Evolutionary conservation across 768 basidiomycete species (phyloP), one percentile per base, ranked within the genome.

Genomic region (Lentinula raphanica): DNA sequence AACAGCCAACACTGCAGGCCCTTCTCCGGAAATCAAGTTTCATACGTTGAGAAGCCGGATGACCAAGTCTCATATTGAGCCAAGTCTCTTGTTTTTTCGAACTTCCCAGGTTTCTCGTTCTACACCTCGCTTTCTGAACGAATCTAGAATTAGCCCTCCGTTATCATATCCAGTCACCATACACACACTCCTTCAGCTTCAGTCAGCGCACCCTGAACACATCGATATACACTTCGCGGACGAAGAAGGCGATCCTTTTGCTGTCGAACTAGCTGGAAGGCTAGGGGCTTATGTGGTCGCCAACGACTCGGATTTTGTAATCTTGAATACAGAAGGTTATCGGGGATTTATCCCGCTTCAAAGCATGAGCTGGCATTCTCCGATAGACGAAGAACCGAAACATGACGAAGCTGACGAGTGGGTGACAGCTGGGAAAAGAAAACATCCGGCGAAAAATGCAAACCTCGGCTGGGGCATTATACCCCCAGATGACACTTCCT

Each of bases 271-370:
- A 7, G 92, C 92, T 9, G 90, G 84, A 13, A 78, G 81, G 49
- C 70, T 92, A 11, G 77, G 80, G 8, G 92, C 82, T 32, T 93
- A 87, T 62, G 89, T 94, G 46, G 77, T 85, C 0, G 89, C 87
- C 23, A 84, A 78, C 59, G 92, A 94, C 73, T 93, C 90, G 2
- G 92, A 94, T 68, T 94, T 88, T 61, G 84, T 89, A 49, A 78
- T 94, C 54, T 72, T 92, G 54, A 90, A 90, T 64, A 75, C 84
- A 12, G 87, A 87, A 32, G 87, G 84, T 9, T 92, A 93, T 68
- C 75, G 73, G 50, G 92, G 92, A 19, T 94, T 88, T 64, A 83
- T 92, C 44, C 85, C 90, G 0, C 68, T 93, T 58, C 80, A 86
- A 60, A 86, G 89, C 60, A 85, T 93, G 83, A 71, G 84, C 49